These are phyloP conservation scores for Ceratobasidium sp. DNA, from an alignment of 1,284 basidiomycete genomes.

Conservation along the genomic window DNA sequence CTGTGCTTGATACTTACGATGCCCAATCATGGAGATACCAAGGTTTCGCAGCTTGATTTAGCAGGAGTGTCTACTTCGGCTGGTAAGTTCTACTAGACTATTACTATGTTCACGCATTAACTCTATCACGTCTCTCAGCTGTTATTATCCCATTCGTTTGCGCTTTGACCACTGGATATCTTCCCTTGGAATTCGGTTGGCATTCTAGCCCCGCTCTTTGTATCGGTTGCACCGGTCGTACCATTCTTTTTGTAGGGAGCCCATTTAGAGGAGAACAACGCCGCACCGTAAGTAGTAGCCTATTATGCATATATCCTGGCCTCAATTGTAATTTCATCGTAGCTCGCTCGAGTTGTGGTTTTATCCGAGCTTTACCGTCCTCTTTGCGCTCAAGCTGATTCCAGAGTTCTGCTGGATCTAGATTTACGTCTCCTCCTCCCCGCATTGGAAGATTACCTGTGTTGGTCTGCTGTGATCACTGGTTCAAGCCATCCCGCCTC, in stretches of 20 bases:
- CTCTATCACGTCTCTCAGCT: slow-evolving; percentile 49
- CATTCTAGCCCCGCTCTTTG: slow-evolving; percentile 59
- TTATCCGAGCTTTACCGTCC: slow-evolving; percentile 56
- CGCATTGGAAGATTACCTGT: slow-evolving; percentile 55
- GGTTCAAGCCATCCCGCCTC: slow-evolving; percentile 38
- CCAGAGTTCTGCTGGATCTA: slow-evolving; percentile 56
- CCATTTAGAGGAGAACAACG: slow-evolving; percentile 53
- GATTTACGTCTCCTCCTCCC: slow-evolving; percentile 45
- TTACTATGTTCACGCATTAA: background rate
- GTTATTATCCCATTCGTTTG: slow-evolving; percentile 58
- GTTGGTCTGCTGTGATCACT: slow-evolving; percentile 53
- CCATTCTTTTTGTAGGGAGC: slow-evolving; percentile 60
- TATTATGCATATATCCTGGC: background rate
- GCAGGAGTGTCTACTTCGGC: slow-evolving; percentile 53
- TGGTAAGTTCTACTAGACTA: slow-evolving; percentile 44
- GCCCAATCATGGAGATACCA: slow-evolving; percentile 40
- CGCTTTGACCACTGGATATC: slow-evolving; percentile 60
- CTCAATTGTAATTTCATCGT: background rate
- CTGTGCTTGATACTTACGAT: slow-evolving; percentile 54
- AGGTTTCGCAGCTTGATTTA: slow-evolving; percentile 51
- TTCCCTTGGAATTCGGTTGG: slow-evolving; percentile 58
- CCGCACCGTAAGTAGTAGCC: slow-evolving; percentile 55
- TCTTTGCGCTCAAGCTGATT: slow-evolving; percentile 55
- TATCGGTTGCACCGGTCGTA: slow-evolving; percentile 55
- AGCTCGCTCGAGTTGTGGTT: slow-evolving; percentile 59